A percentile compares a stretch with the other conserved stretches of the same genome.
Conservation (phyloP, 106 monocot genomes). For the Ottelia alismoides region DNA sequence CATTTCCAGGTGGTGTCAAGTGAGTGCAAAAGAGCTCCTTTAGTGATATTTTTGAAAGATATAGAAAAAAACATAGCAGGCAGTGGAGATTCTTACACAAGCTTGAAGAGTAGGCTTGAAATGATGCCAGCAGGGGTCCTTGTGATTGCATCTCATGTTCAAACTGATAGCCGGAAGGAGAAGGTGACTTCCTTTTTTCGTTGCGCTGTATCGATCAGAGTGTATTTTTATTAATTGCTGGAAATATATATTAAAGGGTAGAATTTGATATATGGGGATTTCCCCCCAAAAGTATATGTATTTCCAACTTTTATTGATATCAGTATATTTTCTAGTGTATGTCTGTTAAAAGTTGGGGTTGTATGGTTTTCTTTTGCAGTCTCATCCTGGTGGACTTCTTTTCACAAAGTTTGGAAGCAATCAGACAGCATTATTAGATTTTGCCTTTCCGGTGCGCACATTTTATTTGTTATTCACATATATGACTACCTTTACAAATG, state of each 20-base stretch:
- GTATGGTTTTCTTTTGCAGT: too few relatives aligned
- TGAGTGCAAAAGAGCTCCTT: constrained; percentile 74
- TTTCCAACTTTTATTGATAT: too few relatives aligned
- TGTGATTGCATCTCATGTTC: constrained; percentile 79
- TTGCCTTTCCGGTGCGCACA: constrained; percentile 94
- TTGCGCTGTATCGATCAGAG: background rate
- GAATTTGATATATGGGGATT: too few relatives aligned
- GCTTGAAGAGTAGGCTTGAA: constrained; percentile 67
- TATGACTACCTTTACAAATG: too few relatives aligned
- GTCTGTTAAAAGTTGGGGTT: too few relatives aligned
- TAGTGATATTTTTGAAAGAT: constrained; percentile 80
- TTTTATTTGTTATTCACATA: too few relatives aligned
- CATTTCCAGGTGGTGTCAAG: constrained; percentile 54
- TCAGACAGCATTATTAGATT: constrained; percentile 90
- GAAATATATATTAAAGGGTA: too few relatives aligned
- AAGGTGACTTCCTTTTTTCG: constrained; percentile 26
- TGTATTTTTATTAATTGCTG: too few relatives aligned
- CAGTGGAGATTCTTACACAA: constrained; percentile 47
- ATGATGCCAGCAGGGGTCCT: constrained; percentile 63
- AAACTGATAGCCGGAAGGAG: constrained; percentile 83
- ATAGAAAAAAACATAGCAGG: constrained; percentile 75
- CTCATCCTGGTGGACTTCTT: constrained; percentile 85
- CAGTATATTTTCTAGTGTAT: too few relatives aligned
- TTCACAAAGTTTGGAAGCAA: constrained; percentile 97
- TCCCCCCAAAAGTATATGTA: too few relatives aligned